Evolutionary conservation across 177 flowering plant species (phyloP), one percentile per base, ranked within the genome.

Genomic region (Vitis hybrid): DNA sequence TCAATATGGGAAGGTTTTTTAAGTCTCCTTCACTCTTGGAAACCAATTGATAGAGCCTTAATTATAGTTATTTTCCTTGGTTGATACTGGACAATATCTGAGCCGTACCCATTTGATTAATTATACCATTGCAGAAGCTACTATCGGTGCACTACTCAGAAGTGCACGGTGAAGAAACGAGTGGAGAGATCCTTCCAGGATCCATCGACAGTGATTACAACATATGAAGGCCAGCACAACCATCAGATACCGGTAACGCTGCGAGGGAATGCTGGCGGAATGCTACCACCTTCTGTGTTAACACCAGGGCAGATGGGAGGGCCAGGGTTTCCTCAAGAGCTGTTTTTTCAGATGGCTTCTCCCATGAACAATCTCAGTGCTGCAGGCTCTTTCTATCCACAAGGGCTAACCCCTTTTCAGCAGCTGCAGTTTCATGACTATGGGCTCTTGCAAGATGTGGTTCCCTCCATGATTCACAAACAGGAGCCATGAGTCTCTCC

Each of bases 141-240:
- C 67, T 91, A 91, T 64, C 32, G 91, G 64, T 91, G 93, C 87
- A 91, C 96, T 1, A 86, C 83, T 0, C 93, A 86, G 65, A 91
- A 86, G 70, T 91, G 96, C 81, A 72, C 70, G 0, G 96, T 91
- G 75, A 89, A 87, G 82, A 91, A 91, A 55, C 72, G 92, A 0
- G 93, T 91, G 13, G 96, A 91, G 83, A 80, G 96, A 62, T 89
- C 93, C 23, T 85, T 69, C 73, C 82, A 89, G 60, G 90, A 91
- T 57, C 92, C 93, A 17, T 74, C 96, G 1, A 79, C 71, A 0
- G 94, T 87, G 72, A 85, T 90, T 34, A 86, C 92, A 5, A 91
- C 91, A 11, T 91, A 91, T 23, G 96, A 91, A 68, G 96, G 96
- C 14, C 90, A 84, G 56, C 96, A 91, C 77, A 87, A 84, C 79